These are phyloP conservation scores for Odontarrhena argentea DNA, from an alignment of 345 rosid genomes.

Conservation along the genomic window DNA sequence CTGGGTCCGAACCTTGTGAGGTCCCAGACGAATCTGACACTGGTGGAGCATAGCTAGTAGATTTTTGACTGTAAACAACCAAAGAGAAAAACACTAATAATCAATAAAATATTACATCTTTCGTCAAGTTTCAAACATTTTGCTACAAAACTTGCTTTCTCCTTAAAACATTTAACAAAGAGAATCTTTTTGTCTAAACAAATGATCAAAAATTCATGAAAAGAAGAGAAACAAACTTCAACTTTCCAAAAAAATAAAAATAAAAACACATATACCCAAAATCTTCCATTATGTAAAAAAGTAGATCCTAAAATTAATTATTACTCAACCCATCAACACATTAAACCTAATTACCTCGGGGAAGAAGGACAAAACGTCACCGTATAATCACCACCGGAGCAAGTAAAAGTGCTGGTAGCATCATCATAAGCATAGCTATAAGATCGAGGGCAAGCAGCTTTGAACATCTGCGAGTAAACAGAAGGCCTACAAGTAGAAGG, in stretches of 20 bases:
- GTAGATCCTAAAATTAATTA: slow-evolving; percentile 23
- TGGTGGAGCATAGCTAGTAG: slow-evolving; percentile 68
- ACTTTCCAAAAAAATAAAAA: slow-evolving; percentile 21
- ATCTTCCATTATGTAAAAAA: not conserved
- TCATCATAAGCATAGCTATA: slow-evolving; percentile 97
- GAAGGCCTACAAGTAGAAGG: slow-evolving; percentile 86
- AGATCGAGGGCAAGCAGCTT: slow-evolving; percentile 87
- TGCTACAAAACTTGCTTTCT: not conserved
- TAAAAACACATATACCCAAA: slow-evolving; percentile 1
- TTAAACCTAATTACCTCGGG: slow-evolving; percentile 55
- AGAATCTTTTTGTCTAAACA: slow-evolving; percentile 20
- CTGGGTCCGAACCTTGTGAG: slow-evolving; percentile 46
- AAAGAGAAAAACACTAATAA: not conserved
- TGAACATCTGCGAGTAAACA: slow-evolving; percentile 85
- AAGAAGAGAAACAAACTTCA: slow-evolving; percentile 42
- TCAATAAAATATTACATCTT: slow-evolving; percentile 5
- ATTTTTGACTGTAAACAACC: slow-evolving; percentile 62
- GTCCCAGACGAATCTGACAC: slow-evolving; percentile 41
- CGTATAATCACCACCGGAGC: slow-evolving; percentile 85
- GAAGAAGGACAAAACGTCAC: slow-evolving; percentile 95
- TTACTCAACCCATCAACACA: slow-evolving; percentile 22
- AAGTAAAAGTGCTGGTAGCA: slow-evolving; percentile 88
- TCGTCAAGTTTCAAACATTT: not conserved
- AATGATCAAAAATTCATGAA: slow-evolving; percentile 20
- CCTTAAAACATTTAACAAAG: slow-evolving; percentile 1